These are phyloP conservation scores for Sequoia sempervirens DNA, from an alignment of 75 land plant genomes.

Conservation along the genomic window DNA sequence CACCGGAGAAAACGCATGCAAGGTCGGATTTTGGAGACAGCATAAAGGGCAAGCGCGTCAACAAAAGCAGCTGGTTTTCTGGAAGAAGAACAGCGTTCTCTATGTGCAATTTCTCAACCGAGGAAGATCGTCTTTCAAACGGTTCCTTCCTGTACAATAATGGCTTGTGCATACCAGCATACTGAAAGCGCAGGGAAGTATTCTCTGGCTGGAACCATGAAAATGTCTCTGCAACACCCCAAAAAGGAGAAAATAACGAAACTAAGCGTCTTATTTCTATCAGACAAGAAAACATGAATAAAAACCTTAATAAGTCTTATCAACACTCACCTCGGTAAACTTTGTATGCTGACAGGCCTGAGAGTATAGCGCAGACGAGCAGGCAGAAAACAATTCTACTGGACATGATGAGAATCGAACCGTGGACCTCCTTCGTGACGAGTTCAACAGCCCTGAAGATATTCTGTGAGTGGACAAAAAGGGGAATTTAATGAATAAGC, in stretches of 20 bases:
- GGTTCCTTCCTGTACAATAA: background rate
- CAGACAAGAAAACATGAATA: background rate
- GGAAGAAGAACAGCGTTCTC: slow-evolving; percentile 37
- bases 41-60: background rate
- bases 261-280: background rate
- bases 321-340: slow-evolving; percentile 1
- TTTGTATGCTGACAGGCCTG: background rate
- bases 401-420: background rate
- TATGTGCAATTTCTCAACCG: background rate
- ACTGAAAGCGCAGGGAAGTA: background rate
- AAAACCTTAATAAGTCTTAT: too few relatives aligned
- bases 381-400: background rate
- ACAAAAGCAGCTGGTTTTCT: slow-evolving; percentile 36
- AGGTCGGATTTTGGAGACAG: background rate
- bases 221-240: background rate
- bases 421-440: too few relatives aligned
- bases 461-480: too few relatives aligned
- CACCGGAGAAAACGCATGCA: slow-evolving; percentile 18
- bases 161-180: background rate
- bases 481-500: too few relatives aligned
- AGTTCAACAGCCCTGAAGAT: background rate
- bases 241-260: background rate
- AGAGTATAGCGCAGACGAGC: background rate
- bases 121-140: background rate
- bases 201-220: background rate